Evolutionary conservation across 495 filamentous ascomycete genomes (phyloP), one percentile per base, ranked within the genome.

Genomic region (Penicillium alfredii): DNA sequence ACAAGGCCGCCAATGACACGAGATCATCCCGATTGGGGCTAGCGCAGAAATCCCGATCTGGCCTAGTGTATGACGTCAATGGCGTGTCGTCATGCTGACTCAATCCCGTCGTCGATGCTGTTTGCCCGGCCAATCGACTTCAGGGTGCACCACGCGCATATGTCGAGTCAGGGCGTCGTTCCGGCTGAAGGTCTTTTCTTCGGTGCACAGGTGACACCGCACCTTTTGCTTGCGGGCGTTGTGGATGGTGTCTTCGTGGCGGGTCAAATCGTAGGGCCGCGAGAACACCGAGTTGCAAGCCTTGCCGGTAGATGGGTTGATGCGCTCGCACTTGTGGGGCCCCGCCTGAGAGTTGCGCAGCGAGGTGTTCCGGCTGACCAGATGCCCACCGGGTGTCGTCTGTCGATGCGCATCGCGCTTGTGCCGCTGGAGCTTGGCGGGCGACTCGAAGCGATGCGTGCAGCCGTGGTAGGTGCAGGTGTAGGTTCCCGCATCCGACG

Each of bases 171-270:
- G 73, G 2, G 80, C 92, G 69, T 96, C 92, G 45, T 88, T 89
- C 45, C 92, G 77, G 40, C 84, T 90, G 54, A 97, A 96, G 0
- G 86, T 90, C 72, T 97, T 96, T 53, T 96, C 89, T 45, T 97
- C 92, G n/a, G 86, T 88, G 63, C 90, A 97, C 30, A 93, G 64
- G 35, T 88, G 80, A 60, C 90, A 98, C 14, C 87, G 80, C n/a
- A 94, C 88, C 65, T 98, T 97, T 53, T 86, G 80, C 76, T 95
- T 94, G 49, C 81, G 76, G 4, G 81, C 83, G 48, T 94, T 95
- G 71, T 98, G 92, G 48, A 97, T 96, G 8, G 92, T 97, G 49
- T 95, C 90, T 61, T 98, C 92, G 58, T 98, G 92, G 7, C 92
- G 76, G 7, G 92, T 98, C 20, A 98, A 76, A 64, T 98, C 92